Conservation (phyloP, 192 early-diverging fungal genomes). For the Backusella macrospora region DNA sequence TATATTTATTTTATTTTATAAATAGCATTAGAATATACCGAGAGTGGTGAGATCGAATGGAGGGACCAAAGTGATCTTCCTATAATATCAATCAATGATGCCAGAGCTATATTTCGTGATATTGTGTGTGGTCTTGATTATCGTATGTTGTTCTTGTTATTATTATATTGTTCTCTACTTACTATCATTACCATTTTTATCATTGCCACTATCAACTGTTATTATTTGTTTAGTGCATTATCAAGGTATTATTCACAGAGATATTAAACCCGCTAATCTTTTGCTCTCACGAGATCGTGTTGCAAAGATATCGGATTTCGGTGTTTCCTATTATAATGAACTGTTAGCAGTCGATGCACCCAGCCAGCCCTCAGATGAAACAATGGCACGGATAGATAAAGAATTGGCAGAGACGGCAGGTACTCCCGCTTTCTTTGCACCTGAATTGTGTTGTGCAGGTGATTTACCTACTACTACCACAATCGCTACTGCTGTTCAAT, state of each 20-base stretch:
- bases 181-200: not conserved
- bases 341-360: conserved; percentile 40
- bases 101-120: conserved; percentile 87
- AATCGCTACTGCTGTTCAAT: not conserved
- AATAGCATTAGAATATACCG: conserved; percentile 80
- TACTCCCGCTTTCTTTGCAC: conserved; percentile 97
- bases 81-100: conserved; percentile 61
- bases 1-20: not conserved
- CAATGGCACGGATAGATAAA: conserved; percentile 59
- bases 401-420: conserved; percentile 97
- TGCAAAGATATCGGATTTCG: conserved; percentile 99
- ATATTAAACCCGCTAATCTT: conserved; percentile 98
- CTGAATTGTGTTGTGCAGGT: conserved; percentile 88
- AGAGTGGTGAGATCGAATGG: conserved; percentile 94
- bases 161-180: not conserved
- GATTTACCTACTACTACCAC: conserved; percentile 1
- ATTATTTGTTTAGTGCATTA: conserved; percentile 71
- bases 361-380: conserved; percentile 28
- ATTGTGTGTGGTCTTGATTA: conserved; percentile 93
- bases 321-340: conserved; percentile 87
- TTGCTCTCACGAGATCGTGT: conserved; percentile 72
- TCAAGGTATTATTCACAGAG: conserved; percentile 95
- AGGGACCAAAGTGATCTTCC: conserved; percentile 71
- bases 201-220: not conserved
- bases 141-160: conserved; percentile 51